These are phyloP conservation scores for Trypanosoma conorhini DNA, from an alignment of 208 protist genomes.

Conservation along the genomic window DNA sequence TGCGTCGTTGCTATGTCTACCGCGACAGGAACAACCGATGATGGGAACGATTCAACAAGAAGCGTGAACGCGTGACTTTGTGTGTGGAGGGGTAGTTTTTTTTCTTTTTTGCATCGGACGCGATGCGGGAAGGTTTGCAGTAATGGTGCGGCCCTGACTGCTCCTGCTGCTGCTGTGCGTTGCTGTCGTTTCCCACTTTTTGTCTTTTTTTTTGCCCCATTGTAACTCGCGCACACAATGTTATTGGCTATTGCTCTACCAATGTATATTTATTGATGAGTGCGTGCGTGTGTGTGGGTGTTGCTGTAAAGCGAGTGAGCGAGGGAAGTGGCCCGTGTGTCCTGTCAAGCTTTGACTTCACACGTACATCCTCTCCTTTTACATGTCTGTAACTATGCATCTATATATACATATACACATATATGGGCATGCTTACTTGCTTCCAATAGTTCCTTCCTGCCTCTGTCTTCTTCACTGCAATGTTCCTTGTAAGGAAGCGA, in stretches of 20 bases:
- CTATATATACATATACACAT: neutral
- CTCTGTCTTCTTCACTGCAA: neutral
- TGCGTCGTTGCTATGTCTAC: constrained; percentile 56
- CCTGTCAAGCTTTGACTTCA: no score
- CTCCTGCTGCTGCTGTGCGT: no score
- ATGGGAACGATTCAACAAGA: neutral
- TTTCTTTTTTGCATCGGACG: neutral
- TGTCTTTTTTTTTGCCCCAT: no score
- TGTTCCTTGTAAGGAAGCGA: neutral
- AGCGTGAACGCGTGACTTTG: neutral
- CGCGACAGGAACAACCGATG: constrained; percentile 15
- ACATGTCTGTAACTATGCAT: neutral
- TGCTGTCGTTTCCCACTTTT: no score
- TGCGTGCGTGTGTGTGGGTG: no score
- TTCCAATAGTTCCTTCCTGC: constrained; percentile 1
- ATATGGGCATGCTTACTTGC: constrained; percentile 2
- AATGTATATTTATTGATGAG: no score
- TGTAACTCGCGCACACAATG: no score
- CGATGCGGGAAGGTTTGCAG: neutral
- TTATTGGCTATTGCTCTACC: no score
- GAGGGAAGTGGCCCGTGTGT: no score
- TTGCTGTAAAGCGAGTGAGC: no score
- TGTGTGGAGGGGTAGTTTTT: constrained; percentile 6
- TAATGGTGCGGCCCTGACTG: no score
- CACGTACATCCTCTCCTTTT: neutral